Evolutionary conservation across 129 eudicot genomes (phyloP).

Genomic region (sunflower (Helianthus annuus)): HanXRQr2.0-SUNRISE NC_035441.2:109222635-109223134

Average conservation of each 20-base stretch:
- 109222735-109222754: not conserved
- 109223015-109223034: constrained; percentile 88
- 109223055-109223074: constrained; percentile 29
- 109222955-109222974: constrained; percentile 49
- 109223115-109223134: constrained; percentile 47
- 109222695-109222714: constrained; percentile 7
- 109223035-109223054: constrained; percentile 69
- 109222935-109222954: constrained; percentile 1
- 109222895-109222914: constrained; percentile 6
- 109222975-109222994: constrained; percentile 73
- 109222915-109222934: not conserved
- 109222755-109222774: constrained; percentile 63
- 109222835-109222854: constrained; percentile 49
- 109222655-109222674: constrained; percentile 77
- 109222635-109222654: constrained; percentile 81
- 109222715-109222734: not conserved
- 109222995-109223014: constrained; percentile 77
- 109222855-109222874: constrained; percentile 42
- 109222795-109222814: constrained; percentile 80
- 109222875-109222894: not conserved
- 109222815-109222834: constrained; percentile 72
- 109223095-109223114: not conserved
- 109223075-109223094: constrained; percentile 3
- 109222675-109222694: constrained; percentile 71
- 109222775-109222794: constrained; percentile 79